phyloP scores from a whole-genome alignment of 108 stramenopile genomes.

The Cyclotella atomus region DNA sequence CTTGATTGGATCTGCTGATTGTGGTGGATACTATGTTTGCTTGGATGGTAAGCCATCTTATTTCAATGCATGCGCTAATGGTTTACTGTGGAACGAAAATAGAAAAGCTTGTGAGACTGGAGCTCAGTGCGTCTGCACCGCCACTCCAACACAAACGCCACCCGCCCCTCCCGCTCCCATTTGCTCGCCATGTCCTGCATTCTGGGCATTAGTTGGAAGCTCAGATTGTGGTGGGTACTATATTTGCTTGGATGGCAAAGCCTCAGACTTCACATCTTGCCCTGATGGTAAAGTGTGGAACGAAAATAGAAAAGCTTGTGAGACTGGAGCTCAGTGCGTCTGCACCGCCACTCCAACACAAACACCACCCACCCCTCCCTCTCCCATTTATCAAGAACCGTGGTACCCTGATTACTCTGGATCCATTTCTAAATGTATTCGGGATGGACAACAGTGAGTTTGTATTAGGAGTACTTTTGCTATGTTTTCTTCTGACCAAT shows the following conservation, averaged over 20 bases:
- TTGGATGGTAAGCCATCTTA: neutral
- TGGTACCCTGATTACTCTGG: neutral
- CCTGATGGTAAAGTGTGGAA: neutral
- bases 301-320: neutral
- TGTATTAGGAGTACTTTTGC: neutral
- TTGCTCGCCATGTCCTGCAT: neutral
- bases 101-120: conserved; percentile 1
- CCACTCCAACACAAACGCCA: neutral
- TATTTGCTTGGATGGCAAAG: neutral
- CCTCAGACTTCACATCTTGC: neutral
- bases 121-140: neutral
- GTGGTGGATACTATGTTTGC: neutral
- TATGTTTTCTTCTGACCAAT: neutral
- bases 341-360: neutral
- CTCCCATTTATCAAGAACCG: no score
- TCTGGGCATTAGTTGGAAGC: neutral
- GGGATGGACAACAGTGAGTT: neutral
- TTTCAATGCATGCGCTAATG: neutral
- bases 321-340: neutral
- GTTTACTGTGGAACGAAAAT: neutral
- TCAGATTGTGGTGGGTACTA: neutral
- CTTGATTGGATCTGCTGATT: neutral
- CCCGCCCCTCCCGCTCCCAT: no score
- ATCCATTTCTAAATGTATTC: neutral
- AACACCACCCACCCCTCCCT: no score